Evolutionary conservation across 2,329 filamentous ascomycete genomes (phyloP), one percentile per base, ranked within the genome.

Genomic region (Talaromyces islandicus): DNA sequence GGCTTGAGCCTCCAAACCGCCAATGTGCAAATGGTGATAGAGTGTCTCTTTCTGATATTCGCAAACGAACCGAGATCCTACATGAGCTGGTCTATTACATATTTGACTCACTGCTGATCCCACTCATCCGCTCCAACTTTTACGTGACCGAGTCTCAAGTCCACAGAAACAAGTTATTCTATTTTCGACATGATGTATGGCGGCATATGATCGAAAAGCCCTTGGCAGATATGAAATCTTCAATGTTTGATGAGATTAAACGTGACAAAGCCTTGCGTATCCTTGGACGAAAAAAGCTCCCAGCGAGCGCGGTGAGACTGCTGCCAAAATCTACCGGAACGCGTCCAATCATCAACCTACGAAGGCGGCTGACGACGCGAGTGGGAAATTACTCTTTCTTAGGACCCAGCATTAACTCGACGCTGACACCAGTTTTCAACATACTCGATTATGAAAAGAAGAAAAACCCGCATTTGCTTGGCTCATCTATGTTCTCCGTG

Each of bases 161-260:
- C 1, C 86, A 96, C 69, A 87, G 88, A 17, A 91, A 94, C 67
- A 85, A 86, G 29, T 77, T 97, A 0, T 96, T 96, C 73, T 99
- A 91, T 75, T 97, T 97, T 71, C 89, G 93, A 4, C 94, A 99
- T 65, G 94, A 99, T 73, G 81, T 94, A 10, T 99, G 94, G 94
- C 85, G 84, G 56, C 82, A 82, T 46, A 74, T 97, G 35, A 85
- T 88, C 1, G 87, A 92, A 66, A 89, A 92, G 7, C 85, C 88
- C 0, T 78, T 97, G 70, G 73, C 80, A 0, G 77, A 77, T 0
- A 76, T 97, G 24, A 94, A 89, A 69, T 66, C 77, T 1, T 82
- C 77, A 9, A 91, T 95, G 83, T 91, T 97, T 64, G 88, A 94
- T 64, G 89, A 94, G 67, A 77, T 97, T 46, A 84, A 82, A 48